A percentile compares a stretch with the other conserved stretches of the same genome.
phyloP scores from a whole-genome alignment of 1,139 yeast species.

The Saccharomycopsis crataegensis region DNA sequence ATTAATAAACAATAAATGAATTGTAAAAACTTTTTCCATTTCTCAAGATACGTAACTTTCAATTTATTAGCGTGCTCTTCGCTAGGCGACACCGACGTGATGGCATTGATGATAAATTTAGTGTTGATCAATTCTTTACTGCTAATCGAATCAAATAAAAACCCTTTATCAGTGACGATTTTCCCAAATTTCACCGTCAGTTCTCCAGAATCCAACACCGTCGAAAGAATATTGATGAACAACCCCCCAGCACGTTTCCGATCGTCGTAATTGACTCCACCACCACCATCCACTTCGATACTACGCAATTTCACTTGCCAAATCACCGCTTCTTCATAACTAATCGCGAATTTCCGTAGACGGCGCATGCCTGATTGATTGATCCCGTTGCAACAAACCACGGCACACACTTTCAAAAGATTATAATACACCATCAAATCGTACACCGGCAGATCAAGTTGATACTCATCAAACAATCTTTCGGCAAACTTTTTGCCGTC shows the following conservation, averaged over 20 bases:
- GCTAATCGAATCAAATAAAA: neutral
- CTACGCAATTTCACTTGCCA: neutral
- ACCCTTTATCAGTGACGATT: neutral
- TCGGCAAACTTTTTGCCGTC: conserved; percentile 1
- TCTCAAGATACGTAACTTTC: neutral
- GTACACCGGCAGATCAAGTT: neutral
- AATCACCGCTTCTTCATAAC: neutral
- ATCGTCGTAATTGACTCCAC: neutral
- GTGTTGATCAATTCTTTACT: neutral
- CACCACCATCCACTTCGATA: neutral
- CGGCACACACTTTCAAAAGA: neutral
- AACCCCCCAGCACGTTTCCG: neutral
- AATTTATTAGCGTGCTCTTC: neutral
- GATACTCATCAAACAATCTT: neutral
- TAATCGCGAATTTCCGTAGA: neutral
- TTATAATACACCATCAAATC: conserved; percentile 6
- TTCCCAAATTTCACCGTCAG: neutral
- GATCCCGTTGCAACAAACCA: conserved; percentile 1
- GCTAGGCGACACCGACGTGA: neutral
- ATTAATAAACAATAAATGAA: too few species aligned
- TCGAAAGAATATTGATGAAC: neutral
- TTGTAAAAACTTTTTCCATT: neutral
- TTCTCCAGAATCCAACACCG: neutral
- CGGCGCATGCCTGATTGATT: neutral
- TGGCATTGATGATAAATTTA: neutral